Base-by-base conservation (phyloP, 1,139 yeast species). In the Scheffersomyces lignicola region DNA sequence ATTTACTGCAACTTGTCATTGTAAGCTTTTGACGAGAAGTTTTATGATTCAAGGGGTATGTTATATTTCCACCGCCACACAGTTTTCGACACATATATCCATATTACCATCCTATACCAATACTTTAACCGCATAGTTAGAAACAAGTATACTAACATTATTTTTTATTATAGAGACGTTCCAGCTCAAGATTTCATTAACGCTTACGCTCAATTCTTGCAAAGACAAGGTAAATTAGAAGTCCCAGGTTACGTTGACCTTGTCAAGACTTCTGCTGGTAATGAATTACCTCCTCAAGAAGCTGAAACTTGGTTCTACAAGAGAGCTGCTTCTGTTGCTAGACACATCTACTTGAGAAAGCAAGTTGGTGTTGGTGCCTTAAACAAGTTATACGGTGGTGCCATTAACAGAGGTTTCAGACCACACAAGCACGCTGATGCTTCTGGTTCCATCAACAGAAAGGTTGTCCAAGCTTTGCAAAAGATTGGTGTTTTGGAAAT, bases 341-440 rank as follows among this genome's bases (percentile, higher is more conserved):
- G 99, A 82, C 98, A 92, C 92, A 84, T 92, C 75, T 94, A 94
- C 96, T 82, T 92, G 78, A 90, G 96, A 87, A 92, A 92, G 80
- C 88, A 86, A 65, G 96, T 92, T 63, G 99, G 99, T 85, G 96
- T 92, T 60, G 98, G 98, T 80, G 86, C 87, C 70, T 83, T 92
- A 70, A 90, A 90, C 95, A 92, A 88, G 78, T 80, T 88, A 66
- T 94, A 92, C 94, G 99, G 99, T 76, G 95, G 95, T 78, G 89
- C 97, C 63, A 78, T 83, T 75, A 92, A 90, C 96, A 92, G 97
- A 80, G 99, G 99, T 74, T 81, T 80, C 80, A 84, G 95, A 80
- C 97, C 98, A 67, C 87, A 90, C 73, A 95, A 83, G 82, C 99
- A 92, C 84, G 88, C 80, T 63, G 96, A 94, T 65, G 97, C 97